phyloP scores from a whole-genome alignment of 345 rosid genomes.

The Corchorus capsularis region DNA sequence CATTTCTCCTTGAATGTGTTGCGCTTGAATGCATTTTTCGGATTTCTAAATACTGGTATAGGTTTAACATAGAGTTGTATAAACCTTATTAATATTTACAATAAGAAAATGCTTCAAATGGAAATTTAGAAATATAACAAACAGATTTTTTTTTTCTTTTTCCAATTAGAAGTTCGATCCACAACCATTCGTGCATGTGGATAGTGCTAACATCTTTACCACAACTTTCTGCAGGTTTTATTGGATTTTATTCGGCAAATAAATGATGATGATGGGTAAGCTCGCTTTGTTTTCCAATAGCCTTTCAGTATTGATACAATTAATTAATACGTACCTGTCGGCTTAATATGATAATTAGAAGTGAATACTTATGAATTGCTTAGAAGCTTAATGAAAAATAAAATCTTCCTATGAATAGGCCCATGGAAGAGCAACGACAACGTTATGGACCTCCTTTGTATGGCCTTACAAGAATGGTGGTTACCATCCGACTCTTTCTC shows the following conservation, averaged over 20 bases:
- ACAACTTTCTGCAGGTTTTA: constrained; percentile 62
- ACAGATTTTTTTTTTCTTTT: no score
- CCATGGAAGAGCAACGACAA: constrained; percentile 98
- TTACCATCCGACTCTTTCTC: constrained; percentile 60
- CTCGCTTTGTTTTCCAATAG: constrained; percentile 16
- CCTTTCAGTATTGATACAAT: not conserved
- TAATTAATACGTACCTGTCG: constrained; percentile 8
- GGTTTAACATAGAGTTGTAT: no score
- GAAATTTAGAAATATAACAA: no score
- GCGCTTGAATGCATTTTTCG: no score
- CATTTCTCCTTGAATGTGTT: no score
- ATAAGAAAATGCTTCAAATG: no score
- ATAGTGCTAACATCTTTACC: not conserved
- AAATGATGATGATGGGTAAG: constrained; percentile 97
- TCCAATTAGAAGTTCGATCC: no score
- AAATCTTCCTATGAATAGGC: constrained; percentile 49
- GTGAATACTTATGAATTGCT: not conserved
- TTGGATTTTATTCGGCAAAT: constrained; percentile 89
- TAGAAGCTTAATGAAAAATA: constrained; percentile 14
- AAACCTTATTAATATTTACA: not conserved
- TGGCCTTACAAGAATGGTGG: constrained; percentile 72
- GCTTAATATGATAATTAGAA: not conserved
- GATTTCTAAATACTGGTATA: no score
- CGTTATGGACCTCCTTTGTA: constrained; percentile 95
- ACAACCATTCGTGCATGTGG: not conserved